Base-by-base conservation (phyloP, 805 yeast species). In the Candida jianshihensis region DNA sequence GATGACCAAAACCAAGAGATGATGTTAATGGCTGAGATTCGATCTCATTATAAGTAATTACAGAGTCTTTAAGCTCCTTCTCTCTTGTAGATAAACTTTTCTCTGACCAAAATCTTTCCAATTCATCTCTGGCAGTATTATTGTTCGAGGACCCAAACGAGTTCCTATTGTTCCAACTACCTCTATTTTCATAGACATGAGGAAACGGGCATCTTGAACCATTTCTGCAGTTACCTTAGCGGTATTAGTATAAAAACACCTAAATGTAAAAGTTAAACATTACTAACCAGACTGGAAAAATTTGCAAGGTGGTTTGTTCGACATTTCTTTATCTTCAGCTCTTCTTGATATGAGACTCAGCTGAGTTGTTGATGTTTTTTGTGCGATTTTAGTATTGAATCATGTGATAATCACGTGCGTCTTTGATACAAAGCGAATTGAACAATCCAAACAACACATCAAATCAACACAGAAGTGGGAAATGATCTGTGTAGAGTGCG, bases 401-500 rank as follows among this genome's bases (percentile, higher is more conserved):
- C n/a, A n/a, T n/a, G n/a, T n/a, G n/a, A n/a, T n/a, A n/a, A n/a
- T n/a, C n/a, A n/a, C n/a, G n/a, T n/a, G n/a, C n/a, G n/a, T n/a
- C n/a, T n/a, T n/a, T n/a, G n/a, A n/a, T n/a, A n/a, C n/a, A n/a
- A n/a, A n/a, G n/a, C n/a, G n/a, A n/a, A n/a, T n/a, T n/a, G n/a
- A n/a, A n/a, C n/a, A n/a, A n/a, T n/a, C n/a, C n/a, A n/a, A n/a
- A n/a, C n/a, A n/a, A n/a, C n/a, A n/a, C n/a, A 20, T 20, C 10
- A 20, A 7, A 7, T 3, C 7, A 17, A 19, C 9, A 16, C 6
- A 2, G 9, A 20, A 20, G 26, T 24, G 10, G 26, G 10, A 9
- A 12, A 88, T 90, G 97, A 78, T 89, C 42, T 90, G 97, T 58
- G 81, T 89, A 17, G 94, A 88, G 56, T 92, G 97, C 56, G 70